phyloP scores from a whole-genome alignment of 306 rosid genomes.

The Prunus mira region DNA sequence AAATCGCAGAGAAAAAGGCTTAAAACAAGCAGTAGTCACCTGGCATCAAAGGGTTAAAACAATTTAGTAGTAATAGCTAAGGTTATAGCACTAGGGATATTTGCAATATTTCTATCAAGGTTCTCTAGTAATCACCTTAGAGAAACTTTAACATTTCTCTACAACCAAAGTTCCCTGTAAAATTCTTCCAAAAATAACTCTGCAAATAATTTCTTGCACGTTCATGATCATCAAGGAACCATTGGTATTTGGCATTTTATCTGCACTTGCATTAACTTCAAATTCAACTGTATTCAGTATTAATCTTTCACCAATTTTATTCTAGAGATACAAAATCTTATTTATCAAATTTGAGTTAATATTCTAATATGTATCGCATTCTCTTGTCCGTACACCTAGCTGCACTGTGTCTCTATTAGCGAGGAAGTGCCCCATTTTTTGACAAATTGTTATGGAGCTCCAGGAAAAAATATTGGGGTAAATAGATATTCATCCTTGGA shows the following conservation, averaged over 20 bases:
- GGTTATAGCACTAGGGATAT: not conserved
- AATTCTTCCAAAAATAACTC: not conserved
- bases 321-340: no score
- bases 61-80: no score
- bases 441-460: no score
- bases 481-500: no score
- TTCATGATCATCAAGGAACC: not conserved
- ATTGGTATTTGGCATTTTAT: not conserved
- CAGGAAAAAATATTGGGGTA: not conserved
- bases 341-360: not conserved
- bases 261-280: not conserved
- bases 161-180: not conserved
- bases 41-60: no score
- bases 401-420: no score
- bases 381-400: not conserved
- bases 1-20: slow-evolving; percentile 1
- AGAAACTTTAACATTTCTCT: no score
- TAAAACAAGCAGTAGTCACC: not conserved
- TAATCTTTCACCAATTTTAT: no score
- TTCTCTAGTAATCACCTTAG: no score
- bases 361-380: not conserved
- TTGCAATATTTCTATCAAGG: not conserved
- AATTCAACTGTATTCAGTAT: not conserved
- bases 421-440: no score
- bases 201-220: not conserved